Evolutionary conservation across 2,329 filamentous ascomycete species (phyloP), one percentile per base, ranked within the genome.

Genomic region (Truncatella angustata): DNA sequence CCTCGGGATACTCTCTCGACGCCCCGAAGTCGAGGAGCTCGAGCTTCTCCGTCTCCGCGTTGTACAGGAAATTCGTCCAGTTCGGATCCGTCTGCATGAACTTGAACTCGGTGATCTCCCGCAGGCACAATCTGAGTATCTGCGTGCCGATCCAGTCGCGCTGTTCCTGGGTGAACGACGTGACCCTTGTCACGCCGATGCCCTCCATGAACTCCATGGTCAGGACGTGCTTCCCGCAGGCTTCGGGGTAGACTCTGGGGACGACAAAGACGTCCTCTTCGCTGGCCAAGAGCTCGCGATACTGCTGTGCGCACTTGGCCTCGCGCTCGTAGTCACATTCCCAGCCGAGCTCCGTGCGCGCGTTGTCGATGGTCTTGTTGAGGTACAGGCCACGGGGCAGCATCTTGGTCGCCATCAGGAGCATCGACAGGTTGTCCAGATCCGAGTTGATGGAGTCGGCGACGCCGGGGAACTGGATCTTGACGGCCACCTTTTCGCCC

Each of bases 81-180:
- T 99, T 99, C 36, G 94, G 94, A 66, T 99, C 94, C 4, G 94
- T 99, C 73, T 99, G 94, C 94, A 99, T 99, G 75, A 96, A 97
- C 55, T 80, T 86, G 81, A 97, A 97, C 70, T 96, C 91, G 58
- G 87, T 87, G 61, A 97, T 93, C 73, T 97, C 94, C 53, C 92
- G 87, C 35, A 97, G 80, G 66, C 91, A 97, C 10, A 99, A 85
- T 4, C 91, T 88, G 49, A 97, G 81, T 58, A 97, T 90, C 63
- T 97, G 90, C 0, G 91, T 94, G 49, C 94, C 94, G 63, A 99
- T 96, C 90, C 92, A 97, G 74, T 99, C 91, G 54, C 87, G 85
- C 69, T 97, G 91, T 47, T 84, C 78, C 66, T 97, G 93, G 0
- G 82, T 86, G 53, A 97, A 86, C 14, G 80, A 80, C 40, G 80